Base-by-base conservation (phyloP, 768 basidiomycete species). In the Naganishia vishniacii region DNA sequence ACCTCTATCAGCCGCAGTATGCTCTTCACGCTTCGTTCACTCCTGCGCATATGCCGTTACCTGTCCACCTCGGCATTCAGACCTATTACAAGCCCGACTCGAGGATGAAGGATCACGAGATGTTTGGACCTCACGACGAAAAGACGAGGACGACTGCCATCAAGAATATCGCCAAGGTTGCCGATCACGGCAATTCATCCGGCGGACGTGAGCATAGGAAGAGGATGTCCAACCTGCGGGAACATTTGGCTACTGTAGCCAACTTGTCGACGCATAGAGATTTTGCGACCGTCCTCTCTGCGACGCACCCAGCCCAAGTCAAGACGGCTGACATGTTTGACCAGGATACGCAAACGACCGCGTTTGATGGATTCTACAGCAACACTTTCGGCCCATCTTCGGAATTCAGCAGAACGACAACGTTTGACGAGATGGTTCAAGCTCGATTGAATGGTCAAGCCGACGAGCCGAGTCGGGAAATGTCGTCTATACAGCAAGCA, bases 21-120 rank as follows among this genome's bases (percentile, higher is more conserved):
- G 65, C 66, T 26, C 62, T 72, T 16, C 71, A 72, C 58, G 45
- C 61, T 15, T 65, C 70, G 18, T 70, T 72, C 62, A 69, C 65
- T 20, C 69, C 68, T n/a, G 63, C 66, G 11, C 65, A 67, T 40
- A 65, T 70, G 59, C 71, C 71, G 18, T 42, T 72, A 26, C 71
- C 71, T n/a, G 53, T 56, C 1, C 53, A 56, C 18, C 32, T 60
- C 9, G 59, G 59, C 25, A 46, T 60, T 15, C 45, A 47, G 42
- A 60, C 53, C 1, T 56, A 56, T 26, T 56, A 56, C 53, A 56
- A 56, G 34, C 53, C 53, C 20, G 53, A 56, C 18, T 37, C 32
- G 34, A 7, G 53, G 53, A 51, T 51, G 49, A 51, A 51, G 49
- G 32, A 56, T 20, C 20, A 18, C 5, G 37, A 6, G 15, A 40